phyloP scores from a whole-genome alignment of 1,284 basidiomycete species.

The Cryptococcus sp. region DNA sequence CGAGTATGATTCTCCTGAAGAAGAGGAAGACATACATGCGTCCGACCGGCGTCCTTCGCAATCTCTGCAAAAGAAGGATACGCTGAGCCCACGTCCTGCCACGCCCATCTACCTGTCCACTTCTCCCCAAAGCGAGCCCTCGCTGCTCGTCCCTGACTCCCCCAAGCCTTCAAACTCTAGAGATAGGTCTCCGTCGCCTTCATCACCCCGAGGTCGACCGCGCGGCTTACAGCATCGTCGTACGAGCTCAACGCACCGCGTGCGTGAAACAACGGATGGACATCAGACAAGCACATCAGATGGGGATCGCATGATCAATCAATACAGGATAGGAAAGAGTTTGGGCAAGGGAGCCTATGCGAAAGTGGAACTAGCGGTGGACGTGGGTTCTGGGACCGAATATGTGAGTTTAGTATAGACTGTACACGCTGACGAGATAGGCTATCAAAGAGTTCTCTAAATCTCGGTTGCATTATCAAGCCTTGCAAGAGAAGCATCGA shows the following conservation, averaged over 20 bases:
- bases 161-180: conserved; percentile 9
- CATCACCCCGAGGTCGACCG: conserved; percentile 28
- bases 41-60: conserved; percentile 2
- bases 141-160: conserved; percentile 12
- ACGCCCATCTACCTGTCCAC: conserved; percentile 8
- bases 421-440: conserved; percentile 21
- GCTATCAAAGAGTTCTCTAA: conserved; percentile 56
- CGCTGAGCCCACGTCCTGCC: conserved; percentile 12
- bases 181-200: conserved; percentile 26
- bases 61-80: neutral
- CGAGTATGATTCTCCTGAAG: conserved; percentile 31
- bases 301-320: conserved; percentile 51
- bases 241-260: conserved; percentile 45
- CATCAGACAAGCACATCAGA: conserved; percentile 42
- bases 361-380: conserved; percentile 50
- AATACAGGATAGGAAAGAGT: conserved; percentile 51
- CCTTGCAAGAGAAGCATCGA: conserved; percentile 41
- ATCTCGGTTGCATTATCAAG: conserved; percentile 47
- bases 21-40: conserved; percentile 13
- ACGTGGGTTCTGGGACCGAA: conserved; percentile 50
- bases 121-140: conserved; percentile 10
- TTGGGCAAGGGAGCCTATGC: conserved; percentile 54
- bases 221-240: conserved; percentile 32
- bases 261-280: conserved; percentile 51
- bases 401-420: conserved; percentile 40